phyloP scores from a whole-genome alignment of 345 rosid species.

The Gossypium thurberi region DNA sequence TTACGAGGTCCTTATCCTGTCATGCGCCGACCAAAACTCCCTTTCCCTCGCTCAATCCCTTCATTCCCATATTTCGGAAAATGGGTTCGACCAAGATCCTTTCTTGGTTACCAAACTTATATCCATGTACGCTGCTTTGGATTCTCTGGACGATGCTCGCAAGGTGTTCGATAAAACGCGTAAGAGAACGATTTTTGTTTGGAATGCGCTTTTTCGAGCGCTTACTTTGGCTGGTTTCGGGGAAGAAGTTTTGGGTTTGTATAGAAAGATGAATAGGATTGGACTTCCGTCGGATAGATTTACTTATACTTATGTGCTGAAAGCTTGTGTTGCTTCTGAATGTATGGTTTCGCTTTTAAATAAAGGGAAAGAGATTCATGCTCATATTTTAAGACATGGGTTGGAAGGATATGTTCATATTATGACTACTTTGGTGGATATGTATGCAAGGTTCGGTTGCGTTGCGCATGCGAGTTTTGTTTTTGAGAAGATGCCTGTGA shows the following conservation, averaged over 20 bases:
- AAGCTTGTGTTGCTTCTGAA: slow-evolving; percentile 71
- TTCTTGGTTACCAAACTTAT: slow-evolving; percentile 93
- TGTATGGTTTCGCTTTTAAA: slow-evolving; percentile 28
- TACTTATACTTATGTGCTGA: slow-evolving; percentile 75
- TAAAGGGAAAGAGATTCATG: slow-evolving; percentile 82
- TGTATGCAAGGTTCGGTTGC: slow-evolving; percentile 78
- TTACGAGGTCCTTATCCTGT: slow-evolving; percentile 70
- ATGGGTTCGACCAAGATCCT: slow-evolving; percentile 85
- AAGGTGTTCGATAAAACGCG: slow-evolving; percentile 78
- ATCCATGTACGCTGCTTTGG: slow-evolving; percentile 49
- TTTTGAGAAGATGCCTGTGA: slow-evolving; percentile 51
- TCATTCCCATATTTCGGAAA: slow-evolving; percentile 51
- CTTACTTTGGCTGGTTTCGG: slow-evolving; percentile 71
- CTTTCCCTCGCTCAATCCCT: slow-evolving; percentile 50
- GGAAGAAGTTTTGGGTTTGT: slow-evolving; percentile 61
- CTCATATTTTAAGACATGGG: slow-evolving; percentile 54
- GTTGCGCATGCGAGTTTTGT: slow-evolving; percentile 48
- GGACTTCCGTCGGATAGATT: slow-evolving; percentile 68
- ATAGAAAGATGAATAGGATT: slow-evolving; percentile 53
- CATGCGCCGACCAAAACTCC: slow-evolving; percentile 53
- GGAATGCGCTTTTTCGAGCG: slow-evolving; percentile 79
- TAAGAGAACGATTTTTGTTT: slow-evolving; percentile 67
- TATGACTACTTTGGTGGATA: slow-evolving; percentile 80
- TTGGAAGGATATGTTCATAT: slow-evolving; percentile 57
- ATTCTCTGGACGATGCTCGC: slow-evolving; percentile 51